Conservation (phyloP, 2,329 filamentous ascomycete species). For the Graphiopsis chlorocephala region DNA sequence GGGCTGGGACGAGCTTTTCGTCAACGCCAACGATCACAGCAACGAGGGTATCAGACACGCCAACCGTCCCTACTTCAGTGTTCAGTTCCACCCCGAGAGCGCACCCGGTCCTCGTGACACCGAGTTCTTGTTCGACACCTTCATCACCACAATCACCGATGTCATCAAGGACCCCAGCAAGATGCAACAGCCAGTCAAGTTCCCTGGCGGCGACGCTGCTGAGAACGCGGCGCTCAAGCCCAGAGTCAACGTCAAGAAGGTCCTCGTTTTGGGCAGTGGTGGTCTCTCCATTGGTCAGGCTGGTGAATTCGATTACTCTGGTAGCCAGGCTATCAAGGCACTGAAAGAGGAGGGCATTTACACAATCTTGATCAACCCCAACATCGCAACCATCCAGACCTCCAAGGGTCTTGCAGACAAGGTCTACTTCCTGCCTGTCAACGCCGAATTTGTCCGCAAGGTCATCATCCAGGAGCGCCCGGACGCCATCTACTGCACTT, state of each 20-base stretch:
- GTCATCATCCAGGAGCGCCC: conserved; percentile 93
- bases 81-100: conserved; percentile 99
- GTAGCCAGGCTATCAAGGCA: conserved; percentile 97
- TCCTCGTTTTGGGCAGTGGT: conserved; percentile 88
- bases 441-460: conserved; percentile 94
- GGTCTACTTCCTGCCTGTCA: conserved; percentile 97
- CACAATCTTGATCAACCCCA: conserved; percentile 97
- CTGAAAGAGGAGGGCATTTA: conserved; percentile 97
- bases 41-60: conserved; percentile 95
- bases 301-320: conserved; percentile 98
- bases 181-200: conserved; percentile 71
- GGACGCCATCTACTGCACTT: conserved; percentile 96
- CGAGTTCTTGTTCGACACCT: conserved; percentile 95
- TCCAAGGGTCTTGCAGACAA: conserved; percentile 97
- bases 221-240: conserved; percentile 77
- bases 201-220: conserved; percentile 78
- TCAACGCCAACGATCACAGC: conserved; percentile 96
- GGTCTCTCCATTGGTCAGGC: conserved; percentile 97
- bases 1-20: conserved; percentile 90
- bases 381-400: conserved; percentile 98
- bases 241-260: conserved; percentile 85
- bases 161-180: conserved; percentile 65
- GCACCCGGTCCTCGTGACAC: conserved; percentile 93
- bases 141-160: conserved; percentile 78
- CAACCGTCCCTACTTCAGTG: conserved; percentile 88